These are phyloP conservation scores for Eucalyptus leucophloia DNA, from an alignment of 345 rosid genomes.

Conservation along the genomic window DNA sequence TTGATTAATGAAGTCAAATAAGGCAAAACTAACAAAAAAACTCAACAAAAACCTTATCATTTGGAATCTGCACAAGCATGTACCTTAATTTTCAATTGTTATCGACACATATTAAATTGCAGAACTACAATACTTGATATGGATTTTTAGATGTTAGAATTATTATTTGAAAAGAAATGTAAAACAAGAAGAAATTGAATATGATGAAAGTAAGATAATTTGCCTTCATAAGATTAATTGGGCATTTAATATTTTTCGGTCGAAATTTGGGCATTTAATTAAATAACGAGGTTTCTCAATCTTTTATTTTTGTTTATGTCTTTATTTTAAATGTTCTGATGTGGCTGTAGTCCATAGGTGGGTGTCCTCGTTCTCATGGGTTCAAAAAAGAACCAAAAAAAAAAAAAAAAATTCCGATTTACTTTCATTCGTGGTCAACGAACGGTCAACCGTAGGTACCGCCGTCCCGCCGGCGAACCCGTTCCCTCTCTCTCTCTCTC, in stretches of 20 bases:
- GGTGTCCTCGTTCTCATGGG: background rate
- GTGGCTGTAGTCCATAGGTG: background rate
- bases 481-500: background rate
- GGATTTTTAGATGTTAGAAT: accelerated
- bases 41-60: background rate
- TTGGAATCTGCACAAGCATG: background rate
- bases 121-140: accelerated
- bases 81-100: no score
- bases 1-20: background rate
- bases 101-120: background rate
- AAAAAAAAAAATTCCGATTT: background rate
- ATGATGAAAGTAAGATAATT: background rate
- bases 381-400: background rate
- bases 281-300: background rate
- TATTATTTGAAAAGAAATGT: accelerated
- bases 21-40: background rate
- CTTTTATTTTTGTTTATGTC: background rate
- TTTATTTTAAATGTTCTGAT: background rate
- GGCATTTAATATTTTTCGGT: background rate
- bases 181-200: background rate
- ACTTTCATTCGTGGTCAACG: background rate
- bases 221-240: background rate
- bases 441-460: background rate
- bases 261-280: background rate
- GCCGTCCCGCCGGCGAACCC: background rate